Conservation (phyloP, 164 flowering plant species). For the Magnolia changhungtana region DNA sequence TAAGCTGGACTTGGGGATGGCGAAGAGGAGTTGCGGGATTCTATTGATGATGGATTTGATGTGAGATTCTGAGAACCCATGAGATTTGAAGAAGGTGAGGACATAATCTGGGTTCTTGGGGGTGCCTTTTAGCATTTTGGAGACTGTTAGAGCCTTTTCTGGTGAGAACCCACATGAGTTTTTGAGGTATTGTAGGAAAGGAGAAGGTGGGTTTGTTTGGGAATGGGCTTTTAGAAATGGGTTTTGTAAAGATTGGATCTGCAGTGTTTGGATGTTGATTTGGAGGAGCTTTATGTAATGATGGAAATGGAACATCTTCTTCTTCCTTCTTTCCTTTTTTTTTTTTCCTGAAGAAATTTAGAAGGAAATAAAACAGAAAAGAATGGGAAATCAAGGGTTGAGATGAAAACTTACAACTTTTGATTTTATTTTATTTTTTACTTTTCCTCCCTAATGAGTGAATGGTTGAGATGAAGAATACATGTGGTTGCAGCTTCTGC, state of each 20-base stretch:
- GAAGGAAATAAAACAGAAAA: too few species aligned
- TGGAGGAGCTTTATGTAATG: background rate
- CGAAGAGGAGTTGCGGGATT: too few species aligned
- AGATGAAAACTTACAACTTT: too few species aligned
- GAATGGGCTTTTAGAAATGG: background rate
- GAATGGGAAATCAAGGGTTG: too few species aligned
- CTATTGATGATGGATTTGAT: conserved; percentile 4
- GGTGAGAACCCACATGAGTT: conserved; percentile 17
- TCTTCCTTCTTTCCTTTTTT: too few species aligned
- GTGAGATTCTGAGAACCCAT: conserved; percentile 11
- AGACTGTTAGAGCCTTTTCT: conserved; percentile 16
- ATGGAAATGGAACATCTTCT: background rate
- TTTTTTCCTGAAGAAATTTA: too few species aligned
- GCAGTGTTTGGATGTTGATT: background rate
- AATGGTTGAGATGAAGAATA: too few species aligned
- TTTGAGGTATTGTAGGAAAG: conserved; percentile 22
- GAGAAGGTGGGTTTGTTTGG: conserved; percentile 7
- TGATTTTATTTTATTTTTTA: too few species aligned
- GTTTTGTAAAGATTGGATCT: background rate
- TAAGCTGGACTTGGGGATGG: too few species aligned
- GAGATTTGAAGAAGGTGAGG: conserved; percentile 5
- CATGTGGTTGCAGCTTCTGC: too few species aligned
- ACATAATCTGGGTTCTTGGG: conserved; percentile 13
- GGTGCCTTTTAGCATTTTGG: conserved; percentile 6
- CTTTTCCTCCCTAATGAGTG: too few species aligned